Base-by-base conservation (phyloP, 2,329 filamentous ascomycete species). In the Grosmannia huntii region DNA sequence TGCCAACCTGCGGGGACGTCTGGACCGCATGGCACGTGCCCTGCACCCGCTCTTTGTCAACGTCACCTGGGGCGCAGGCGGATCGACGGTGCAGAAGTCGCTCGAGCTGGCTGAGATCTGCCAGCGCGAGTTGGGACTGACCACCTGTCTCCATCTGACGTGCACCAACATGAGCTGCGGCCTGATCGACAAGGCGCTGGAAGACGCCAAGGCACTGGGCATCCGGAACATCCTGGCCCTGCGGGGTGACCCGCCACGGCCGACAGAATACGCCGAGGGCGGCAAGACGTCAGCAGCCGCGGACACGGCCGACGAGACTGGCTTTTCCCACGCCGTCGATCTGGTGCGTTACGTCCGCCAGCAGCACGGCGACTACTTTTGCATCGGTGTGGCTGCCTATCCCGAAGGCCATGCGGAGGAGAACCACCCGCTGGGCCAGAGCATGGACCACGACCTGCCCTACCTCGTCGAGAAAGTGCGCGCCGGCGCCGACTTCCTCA, bases 11-110 rank as follows among this genome's bases (percentile, higher is more conserved):
- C 88, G 92, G 69, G 88, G 89, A 63, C 90, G 94, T 68, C 83
- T 99, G 60, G 88, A 95, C 70, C 90, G 94, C 69, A 97, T 99
- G 94, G 85, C 94, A 55, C 84, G 89, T 63, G 91, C 90, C 16
- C 79, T 99, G 60, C 86, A 89, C 16, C 94, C 94, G 50, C 80
- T 97, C 52, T 99, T 99, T 68, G 89, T 99, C 62, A 97, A 91
- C 60, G 90, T 99, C 56, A 99, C 94, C 56, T 99, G 94, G 94
- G 94, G 94, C 56, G 94, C 94, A 28, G 94, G 94, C 61, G 94
- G 94, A 56, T 95, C 88, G 63, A 99, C 94, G 0, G 86, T 90
- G 5, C 81, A 82, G 59, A 96, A 96, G 74, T 95, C 90, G 36
- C 83, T 99, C 60, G 90, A 96, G 72, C 81, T 99, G 62, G 94